phyloP scores from a whole-genome alignment of 23 red algal species.

The Gracilaria vermiculophylla region DNA sequence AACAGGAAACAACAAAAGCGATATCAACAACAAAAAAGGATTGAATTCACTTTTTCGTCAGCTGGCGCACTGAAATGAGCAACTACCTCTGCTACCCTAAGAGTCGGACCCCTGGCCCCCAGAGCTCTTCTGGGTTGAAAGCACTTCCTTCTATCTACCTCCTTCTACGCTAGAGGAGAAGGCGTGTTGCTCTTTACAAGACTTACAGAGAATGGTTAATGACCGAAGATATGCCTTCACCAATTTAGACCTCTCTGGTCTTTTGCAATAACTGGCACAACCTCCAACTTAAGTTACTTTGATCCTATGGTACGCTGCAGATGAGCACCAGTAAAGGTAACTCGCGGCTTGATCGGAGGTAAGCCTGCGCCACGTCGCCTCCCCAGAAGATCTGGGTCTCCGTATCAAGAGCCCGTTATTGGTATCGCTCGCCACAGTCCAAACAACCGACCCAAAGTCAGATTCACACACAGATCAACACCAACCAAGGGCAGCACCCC shows the following conservation, averaged over 20 bases:
- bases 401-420: not conserved
- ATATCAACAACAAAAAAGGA: too few relatives aligned
- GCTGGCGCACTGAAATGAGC: not conserved
- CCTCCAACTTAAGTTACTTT: too few relatives aligned
- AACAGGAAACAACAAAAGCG: too few relatives aligned
- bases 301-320: too few relatives aligned
- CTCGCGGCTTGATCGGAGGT: not conserved
- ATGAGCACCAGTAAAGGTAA: too few relatives aligned
- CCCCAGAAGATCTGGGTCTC: not conserved
- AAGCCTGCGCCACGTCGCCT: not conserved
- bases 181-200: not conserved
- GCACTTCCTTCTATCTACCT: not conserved
- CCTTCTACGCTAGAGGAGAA: not conserved
- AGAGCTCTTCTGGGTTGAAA: too few relatives aligned
- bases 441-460: not conserved
- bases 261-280: too few relatives aligned
- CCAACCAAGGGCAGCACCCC: not conserved
- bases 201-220: not conserved
- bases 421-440: not conserved
- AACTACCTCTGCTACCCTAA: not conserved
- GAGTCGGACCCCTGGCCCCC: not conserved
- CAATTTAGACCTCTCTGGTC: not conserved
- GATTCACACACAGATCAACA: not conserved
- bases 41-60: not conserved
- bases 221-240: slow-evolving; percentile 13